Evolutionary conservation across 768 basidiomycete genomes (phyloP).

Genomic region (Panaeolus cyanescens): DNA sequence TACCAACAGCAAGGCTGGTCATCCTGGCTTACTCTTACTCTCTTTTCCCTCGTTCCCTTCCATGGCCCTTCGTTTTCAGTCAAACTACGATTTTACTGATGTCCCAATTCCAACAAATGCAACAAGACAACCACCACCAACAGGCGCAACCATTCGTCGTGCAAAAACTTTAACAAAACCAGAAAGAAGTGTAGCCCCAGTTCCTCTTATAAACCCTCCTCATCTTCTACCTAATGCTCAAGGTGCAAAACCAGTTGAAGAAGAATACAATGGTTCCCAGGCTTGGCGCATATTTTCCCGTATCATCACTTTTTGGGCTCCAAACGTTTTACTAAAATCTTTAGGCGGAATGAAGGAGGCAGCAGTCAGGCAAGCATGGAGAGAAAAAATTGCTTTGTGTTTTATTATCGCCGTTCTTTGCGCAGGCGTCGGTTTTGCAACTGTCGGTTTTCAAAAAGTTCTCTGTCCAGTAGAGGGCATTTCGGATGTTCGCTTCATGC

Average conservation of each 20-base stretch:
- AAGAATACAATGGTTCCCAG: slow-evolving; percentile 47
- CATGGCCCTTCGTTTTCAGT: slow-evolving; percentile 60
- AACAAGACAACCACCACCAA: slow-evolving; percentile 50
- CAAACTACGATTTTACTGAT: slow-evolving; percentile 55
- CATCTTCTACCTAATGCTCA: slow-evolving; percentile 38
- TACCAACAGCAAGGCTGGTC: slow-evolving; percentile 24
- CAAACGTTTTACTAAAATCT: slow-evolving; percentile 69
- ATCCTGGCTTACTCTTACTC: slow-evolving; percentile 16
- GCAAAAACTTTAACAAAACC: slow-evolving; percentile 97
- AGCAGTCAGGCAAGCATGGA: slow-evolving; percentile 86
- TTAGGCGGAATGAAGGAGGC: slow-evolving; percentile 83
- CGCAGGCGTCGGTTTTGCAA: slow-evolving; percentile 82
- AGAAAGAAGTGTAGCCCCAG: slow-evolving; percentile 91
- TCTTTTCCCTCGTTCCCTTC: slow-evolving; percentile 28
- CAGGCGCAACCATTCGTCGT: slow-evolving; percentile 69
- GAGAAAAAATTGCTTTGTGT: slow-evolving; percentile 95
- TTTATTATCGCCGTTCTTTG: slow-evolving; percentile 83
- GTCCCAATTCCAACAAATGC: slow-evolving; percentile 72
- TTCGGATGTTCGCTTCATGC: slow-evolving; percentile 47
- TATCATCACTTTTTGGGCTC: slow-evolving; percentile 90
- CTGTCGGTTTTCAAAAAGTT: slow-evolving; percentile 91
- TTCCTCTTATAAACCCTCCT: slow-evolving; percentile 90
- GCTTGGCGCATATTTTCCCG: slow-evolving; percentile 84
- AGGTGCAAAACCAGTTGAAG: slow-evolving; percentile 27
- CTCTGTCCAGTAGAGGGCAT: slow-evolving; percentile 72